These are phyloP conservation scores for Phellopilus nigrolimitatus DNA, from an alignment of 1,284 basidiomycete species.

Conservation along the genomic window DNA sequence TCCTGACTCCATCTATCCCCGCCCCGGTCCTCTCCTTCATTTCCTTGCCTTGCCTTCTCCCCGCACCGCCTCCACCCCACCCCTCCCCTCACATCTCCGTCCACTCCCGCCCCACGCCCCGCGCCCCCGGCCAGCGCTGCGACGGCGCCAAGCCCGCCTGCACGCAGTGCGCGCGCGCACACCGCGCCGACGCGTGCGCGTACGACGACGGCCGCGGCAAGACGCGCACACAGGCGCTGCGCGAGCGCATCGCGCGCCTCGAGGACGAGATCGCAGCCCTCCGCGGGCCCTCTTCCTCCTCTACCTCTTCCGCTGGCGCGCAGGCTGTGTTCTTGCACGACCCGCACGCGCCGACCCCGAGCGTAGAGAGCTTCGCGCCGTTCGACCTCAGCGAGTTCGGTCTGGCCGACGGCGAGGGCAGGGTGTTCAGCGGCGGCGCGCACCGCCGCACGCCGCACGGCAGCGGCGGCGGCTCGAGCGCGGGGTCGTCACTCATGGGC, in stretches of 20 bases:
- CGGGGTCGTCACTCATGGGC: not conserved
- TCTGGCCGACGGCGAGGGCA: conserved; percentile 1
- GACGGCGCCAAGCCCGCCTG: conserved; percentile 41
- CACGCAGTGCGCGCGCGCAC: conserved; percentile 37
- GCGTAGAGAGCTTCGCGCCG: no score
- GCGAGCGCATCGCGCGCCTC: conserved; percentile 38
- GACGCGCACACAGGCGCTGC: conserved; percentile 42
- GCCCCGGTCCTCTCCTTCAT: not conserved
- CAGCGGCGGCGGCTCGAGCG: not conserved
- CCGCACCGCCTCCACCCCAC: no score
- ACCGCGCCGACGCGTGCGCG: conserved; percentile 38
- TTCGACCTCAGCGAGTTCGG: not conserved
- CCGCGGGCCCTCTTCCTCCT: no score
- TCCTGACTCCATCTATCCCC: not conserved
- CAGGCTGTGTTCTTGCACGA: conserved; percentile 34
- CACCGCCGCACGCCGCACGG: not conserved
- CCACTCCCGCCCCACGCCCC: no score
- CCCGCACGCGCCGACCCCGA: conserved; percentile 35
- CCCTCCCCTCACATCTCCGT: no score
- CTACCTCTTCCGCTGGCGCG: no score
- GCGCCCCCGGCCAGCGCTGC: no score
- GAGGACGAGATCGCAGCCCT: conserved; percentile 40
- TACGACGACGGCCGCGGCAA: conserved; percentile 46
- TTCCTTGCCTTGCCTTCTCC: no score
- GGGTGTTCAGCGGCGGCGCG: not conserved